Evolutionary conservation across 2,329 filamentous ascomycete species (phyloP).

Genomic region (Cladosporium sp.): DNA sequence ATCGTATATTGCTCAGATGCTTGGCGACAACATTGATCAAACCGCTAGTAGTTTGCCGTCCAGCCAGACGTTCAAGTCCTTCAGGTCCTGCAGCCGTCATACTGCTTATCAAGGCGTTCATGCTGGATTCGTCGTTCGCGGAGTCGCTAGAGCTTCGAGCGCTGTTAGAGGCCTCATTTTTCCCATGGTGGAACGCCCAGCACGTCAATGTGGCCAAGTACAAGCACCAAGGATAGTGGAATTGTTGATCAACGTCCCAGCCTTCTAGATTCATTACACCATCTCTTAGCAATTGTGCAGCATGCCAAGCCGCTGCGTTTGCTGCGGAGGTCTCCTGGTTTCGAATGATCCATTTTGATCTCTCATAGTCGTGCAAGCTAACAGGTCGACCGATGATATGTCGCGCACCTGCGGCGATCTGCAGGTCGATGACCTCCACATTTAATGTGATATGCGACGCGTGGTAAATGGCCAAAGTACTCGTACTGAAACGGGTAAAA

Average conservation of each 20-base stretch:
- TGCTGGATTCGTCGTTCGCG: constrained; percentile 29
- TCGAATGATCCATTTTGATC: constrained; percentile 54
- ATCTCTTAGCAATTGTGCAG: constrained; percentile 54
- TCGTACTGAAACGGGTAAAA: constrained; percentile 51
- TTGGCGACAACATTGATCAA: constrained; percentile 58
- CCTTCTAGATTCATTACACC: constrained; percentile 52
- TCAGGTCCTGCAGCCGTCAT: constrained; percentile 44
- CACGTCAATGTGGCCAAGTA: constrained; percentile 60
- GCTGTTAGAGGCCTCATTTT: constrained; percentile 19
- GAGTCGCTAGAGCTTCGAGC: background rate
- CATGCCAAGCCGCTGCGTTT: constrained; percentile 54
- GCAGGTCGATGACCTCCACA: constrained; percentile 61
- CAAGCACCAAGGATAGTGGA: constrained; percentile 63
- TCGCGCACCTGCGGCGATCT: constrained; percentile 61
- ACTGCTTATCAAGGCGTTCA: constrained; percentile 45
- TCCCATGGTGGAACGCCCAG: constrained; percentile 58
- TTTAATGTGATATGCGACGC: constrained; percentile 58
- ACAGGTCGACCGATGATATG: constrained; percentile 61
- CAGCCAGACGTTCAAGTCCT: constrained; percentile 39
- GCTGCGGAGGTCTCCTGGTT: constrained; percentile 39
- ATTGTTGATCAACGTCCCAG: constrained; percentile 54
- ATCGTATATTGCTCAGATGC: constrained; percentile 57
- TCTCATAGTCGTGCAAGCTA: constrained; percentile 50
- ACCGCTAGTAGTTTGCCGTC: constrained; percentile 53
- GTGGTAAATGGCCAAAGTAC: constrained; percentile 59